Percentiles rank a stretch among this genome's conserved stretches.
Conservation (phyloP, 257 asterid genomes). For the Solanum corneliomulleri region DNA sequence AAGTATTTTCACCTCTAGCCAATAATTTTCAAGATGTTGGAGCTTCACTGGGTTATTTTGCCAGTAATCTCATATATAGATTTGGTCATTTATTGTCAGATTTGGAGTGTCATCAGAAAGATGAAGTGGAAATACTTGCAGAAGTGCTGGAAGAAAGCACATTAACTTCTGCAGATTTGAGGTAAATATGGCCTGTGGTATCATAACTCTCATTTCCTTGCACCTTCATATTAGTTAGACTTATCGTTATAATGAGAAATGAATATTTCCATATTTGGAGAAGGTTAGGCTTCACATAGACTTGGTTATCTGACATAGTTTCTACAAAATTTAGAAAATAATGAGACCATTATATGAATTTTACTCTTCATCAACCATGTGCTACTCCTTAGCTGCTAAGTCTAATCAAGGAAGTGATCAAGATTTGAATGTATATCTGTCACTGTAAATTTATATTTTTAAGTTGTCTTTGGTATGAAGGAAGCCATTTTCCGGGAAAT, state of each 20-base stretch:
- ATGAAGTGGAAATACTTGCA: not conserved
- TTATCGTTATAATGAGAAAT: not conserved
- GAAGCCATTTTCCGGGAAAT: not conserved
- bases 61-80: not conserved
- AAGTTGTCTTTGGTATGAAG: not conserved
- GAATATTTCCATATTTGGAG: not conserved
- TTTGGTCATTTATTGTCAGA: not conserved
- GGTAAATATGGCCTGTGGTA: not conserved
- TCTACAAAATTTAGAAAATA: not conserved
- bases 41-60: not conserved
- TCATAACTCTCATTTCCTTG: not conserved
- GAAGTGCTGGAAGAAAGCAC: not conserved
- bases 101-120: not conserved
- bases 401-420: not conserved
- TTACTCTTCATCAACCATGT: not conserved
- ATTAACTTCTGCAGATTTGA: not conserved
- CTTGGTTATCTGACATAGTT: not conserved
- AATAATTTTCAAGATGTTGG: not conserved
- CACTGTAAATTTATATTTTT: not conserved
- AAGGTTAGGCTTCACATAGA: not conserved
- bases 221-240: not conserved
- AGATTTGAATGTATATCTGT: not conserved
- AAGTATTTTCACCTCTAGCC: not conserved
- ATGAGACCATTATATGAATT: not conserved
- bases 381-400: not conserved